These are phyloP conservation scores for Nicotiana undulata DNA, from an alignment of 257 asterid genomes.

Conservation along the genomic window DNA sequence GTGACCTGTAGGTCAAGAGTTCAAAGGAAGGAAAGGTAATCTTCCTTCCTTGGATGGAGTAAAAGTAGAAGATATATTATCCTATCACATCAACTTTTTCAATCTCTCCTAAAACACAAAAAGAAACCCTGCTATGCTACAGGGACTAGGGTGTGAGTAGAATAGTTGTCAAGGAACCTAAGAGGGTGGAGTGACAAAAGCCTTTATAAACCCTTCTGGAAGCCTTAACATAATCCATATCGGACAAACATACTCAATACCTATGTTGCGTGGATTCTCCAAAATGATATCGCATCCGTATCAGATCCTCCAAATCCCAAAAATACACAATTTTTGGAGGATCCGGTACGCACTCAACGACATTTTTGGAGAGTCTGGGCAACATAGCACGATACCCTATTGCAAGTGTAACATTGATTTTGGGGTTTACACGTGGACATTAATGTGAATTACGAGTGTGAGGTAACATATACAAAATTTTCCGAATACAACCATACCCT, in stretches of 20 bases:
- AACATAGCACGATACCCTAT: background rate
- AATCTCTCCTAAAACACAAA: background rate
- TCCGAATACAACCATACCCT: slow-evolving; percentile 40
- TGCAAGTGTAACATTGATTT: background rate
- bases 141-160: background rate
- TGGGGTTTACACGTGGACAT: background rate
- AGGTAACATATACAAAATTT: background rate
- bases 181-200: background rate
- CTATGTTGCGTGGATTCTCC: too few species aligned
- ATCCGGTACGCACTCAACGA: too few species aligned
- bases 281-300: too few species aligned
- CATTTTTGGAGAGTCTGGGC: too few species aligned
- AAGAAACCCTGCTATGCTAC: background rate
- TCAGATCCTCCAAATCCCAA: too few species aligned
- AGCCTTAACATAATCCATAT: background rate
- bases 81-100: background rate
- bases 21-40: background rate
- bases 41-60: background rate
- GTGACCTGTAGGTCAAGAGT: too few species aligned
- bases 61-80: background rate
- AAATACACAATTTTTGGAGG: too few species aligned
- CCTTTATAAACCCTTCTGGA: background rate
- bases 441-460: background rate
- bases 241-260: background rate
- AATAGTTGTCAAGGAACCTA: background rate